phyloP scores from a whole-genome alignment of 257 asterid species.

The Capsicum pubescens region DNA sequence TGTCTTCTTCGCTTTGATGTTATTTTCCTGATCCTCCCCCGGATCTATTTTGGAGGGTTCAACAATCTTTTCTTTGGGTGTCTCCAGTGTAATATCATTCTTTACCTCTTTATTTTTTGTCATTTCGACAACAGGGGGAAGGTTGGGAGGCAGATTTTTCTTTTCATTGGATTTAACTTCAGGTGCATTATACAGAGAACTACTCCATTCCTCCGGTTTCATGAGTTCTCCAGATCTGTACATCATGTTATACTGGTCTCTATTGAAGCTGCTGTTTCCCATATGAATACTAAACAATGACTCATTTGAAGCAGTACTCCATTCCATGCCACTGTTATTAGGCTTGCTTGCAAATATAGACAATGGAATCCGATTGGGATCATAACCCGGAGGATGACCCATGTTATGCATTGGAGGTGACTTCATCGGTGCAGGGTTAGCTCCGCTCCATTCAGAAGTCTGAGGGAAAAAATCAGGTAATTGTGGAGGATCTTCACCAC shows the following conservation, averaged over 20 bases:
- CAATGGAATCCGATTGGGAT: constrained; percentile 78
- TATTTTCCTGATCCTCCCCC: constrained; percentile 24
- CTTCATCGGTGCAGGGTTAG: constrained; percentile 38
- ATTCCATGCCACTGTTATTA: constrained; percentile 48
- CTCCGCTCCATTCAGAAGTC: constrained; percentile 37
- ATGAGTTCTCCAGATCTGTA: constrained; percentile 56
- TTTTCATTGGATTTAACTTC: constrained; percentile 46
- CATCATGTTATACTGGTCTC: constrained; percentile 49
- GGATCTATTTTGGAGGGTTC: constrained; percentile 30
- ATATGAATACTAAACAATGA: constrained; percentile 84
- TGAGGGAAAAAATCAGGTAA: constrained; percentile 27
- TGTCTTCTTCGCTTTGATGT: constrained; percentile 29
- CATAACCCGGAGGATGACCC: constrained; percentile 57
- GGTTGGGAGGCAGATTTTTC: constrained; percentile 41
- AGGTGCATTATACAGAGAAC: constrained; percentile 29
- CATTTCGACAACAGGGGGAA: constrained; percentile 66
- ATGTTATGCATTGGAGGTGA: constrained; percentile 63
- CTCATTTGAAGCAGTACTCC: constrained; percentile 89
- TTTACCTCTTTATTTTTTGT: constrained; percentile 46
- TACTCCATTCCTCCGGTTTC: constrained; percentile 51
- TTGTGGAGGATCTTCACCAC: constrained; percentile 30
- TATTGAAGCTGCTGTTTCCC: constrained; percentile 75
- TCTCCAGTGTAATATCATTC: constrained; percentile 37
- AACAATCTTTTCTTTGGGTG: constrained; percentile 37
- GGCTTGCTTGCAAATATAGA: constrained; percentile 63